A percentile compares a stretch with the other conserved stretches of the same genome.
Conservation (phyloP, 1,284 basidiomycete genomes). For the Malassezia slooffiae region DNA sequence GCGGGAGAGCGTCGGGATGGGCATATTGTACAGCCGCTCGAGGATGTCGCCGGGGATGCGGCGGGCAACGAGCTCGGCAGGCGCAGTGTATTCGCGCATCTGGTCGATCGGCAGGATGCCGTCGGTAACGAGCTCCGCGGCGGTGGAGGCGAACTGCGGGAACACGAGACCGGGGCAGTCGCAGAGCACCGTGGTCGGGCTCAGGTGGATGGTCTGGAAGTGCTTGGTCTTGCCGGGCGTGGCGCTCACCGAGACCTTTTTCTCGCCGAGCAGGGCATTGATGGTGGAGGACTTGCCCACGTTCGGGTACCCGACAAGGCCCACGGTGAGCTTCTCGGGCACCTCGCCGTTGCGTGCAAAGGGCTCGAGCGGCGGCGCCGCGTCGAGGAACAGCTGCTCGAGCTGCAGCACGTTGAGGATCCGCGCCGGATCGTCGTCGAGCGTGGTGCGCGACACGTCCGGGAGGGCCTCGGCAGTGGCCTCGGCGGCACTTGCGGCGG, state of each 20-base stretch:
- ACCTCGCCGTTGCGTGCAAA: conserved; percentile 18
- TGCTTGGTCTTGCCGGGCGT: conserved; percentile 81
- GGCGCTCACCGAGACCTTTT: conserved; percentile 44
- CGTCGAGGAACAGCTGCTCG: conserved; percentile 68
- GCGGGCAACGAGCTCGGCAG: conserved; percentile 66
- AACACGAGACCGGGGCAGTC: conserved; percentile 98
- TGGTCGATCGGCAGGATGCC: conserved; percentile 97
- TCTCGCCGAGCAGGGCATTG: conserved; percentile 44
- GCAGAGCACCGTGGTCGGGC: conserved; percentile 76
- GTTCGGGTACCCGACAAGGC: conserved; percentile 59
- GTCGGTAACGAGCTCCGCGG: conserved; percentile 89
- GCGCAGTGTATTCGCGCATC: conserved; percentile 85
- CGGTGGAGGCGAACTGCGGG: conserved; percentile 63
- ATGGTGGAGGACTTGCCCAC: conserved; percentile 46
- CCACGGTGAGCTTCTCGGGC: conserved; percentile 54
- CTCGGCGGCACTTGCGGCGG: conserved; percentile 47
- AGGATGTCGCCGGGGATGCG: conserved; percentile 70
- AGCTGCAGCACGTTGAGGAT: conserved; percentile 80
- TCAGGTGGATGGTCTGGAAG: conserved; percentile 93
- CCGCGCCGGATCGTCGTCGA: conserved; percentile 58
- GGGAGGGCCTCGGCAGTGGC: conserved; percentile 18
- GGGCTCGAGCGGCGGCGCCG: conserved; percentile 65
- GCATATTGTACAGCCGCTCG: conserved; percentile 78
- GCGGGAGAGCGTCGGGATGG: conserved; percentile 57
- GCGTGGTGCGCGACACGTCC: background rate